Evolutionary conservation across 345 rosid genomes (phyloP), one percentile per base, ranked within the genome.

Genomic region (Pistacia integerrima): DNA sequence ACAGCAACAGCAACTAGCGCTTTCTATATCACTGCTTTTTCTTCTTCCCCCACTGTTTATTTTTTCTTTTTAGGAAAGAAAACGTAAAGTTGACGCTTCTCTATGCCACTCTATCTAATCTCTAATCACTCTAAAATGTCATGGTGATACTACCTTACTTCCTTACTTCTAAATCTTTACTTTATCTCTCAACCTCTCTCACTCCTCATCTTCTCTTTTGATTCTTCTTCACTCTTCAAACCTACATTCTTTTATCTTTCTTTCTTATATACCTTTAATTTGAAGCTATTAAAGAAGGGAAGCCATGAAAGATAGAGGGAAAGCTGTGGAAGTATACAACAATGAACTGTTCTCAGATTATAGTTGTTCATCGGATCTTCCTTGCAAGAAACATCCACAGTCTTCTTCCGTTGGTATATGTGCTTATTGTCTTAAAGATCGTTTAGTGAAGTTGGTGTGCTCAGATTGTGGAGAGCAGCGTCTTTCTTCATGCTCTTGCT

Each of bases 391-490:
- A 74, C 99, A 96, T 82, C 99, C 98, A 11, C 88, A 90, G 0
- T 67, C 84, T 4, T 89, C 97, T 70, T 70, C 93, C 0, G 91
- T 84, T 57, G 99, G 99, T 8, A 86, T 96, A 0, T 96, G 99
- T 69, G 88, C 99, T 14, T 79, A 84, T 66, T 96, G 99, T 76
- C 92, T 96, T 72, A 90, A 90, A 75, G 99, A 96, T 74, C 96
- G 98, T n/a, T 82, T 96, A 72, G 80, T 89, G 28, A 91, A 82
- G 69, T 86, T 96, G 74, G 95, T 96, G 0, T 96, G 99, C 63
- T 91, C 98, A 0, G 98, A 93, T 69, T 96, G 99, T 61, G 98
- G 99, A 5, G 98, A 93, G 68, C 99, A 93, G 58, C 82, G 99
- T 17, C 88, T 92, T 49, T 96, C 99, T 46, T 96, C 98, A 18